Conservation (phyloP, 2,329 filamentous ascomycete genomes). For the Capronia americana region DNA sequence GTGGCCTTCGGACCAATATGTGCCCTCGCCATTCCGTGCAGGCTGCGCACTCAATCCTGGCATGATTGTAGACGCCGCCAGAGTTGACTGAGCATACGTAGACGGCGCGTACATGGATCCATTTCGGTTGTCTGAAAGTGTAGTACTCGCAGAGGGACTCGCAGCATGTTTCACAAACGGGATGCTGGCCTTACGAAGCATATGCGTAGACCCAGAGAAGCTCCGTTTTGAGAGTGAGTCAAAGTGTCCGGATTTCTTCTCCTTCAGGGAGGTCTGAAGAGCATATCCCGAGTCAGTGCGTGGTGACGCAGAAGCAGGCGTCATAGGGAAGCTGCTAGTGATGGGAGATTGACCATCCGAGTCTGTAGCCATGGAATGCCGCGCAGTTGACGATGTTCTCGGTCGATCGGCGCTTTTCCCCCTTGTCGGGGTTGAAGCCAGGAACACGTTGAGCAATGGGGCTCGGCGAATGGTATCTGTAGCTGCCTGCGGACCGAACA, state of each 20-base stretch:
- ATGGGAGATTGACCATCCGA: conserved; percentile 69
- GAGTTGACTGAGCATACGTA: conserved; percentile 57
- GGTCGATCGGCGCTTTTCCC: conserved; percentile 61
- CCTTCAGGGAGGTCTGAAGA: conserved; percentile 80
- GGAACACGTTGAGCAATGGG: conserved; percentile 89
- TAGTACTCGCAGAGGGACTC: conserved; percentile 52
- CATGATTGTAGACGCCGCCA: conserved; percentile 59
- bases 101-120: conserved; percentile 57
- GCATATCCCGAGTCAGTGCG: conserved; percentile 91
- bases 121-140: conserved; percentile 51
- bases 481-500: conserved; percentile 74
- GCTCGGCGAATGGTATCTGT: conserved; percentile 57
- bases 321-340: conserved; percentile 76
- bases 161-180: conserved; percentile 72
- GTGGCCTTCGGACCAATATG: conserved; percentile 56
- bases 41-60: conserved; percentile 49
- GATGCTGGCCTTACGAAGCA: conserved; percentile 64
- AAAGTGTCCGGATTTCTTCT: conserved; percentile 94
- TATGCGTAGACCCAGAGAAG: conserved; percentile 68
- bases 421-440: conserved; percentile 68
- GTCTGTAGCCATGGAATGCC: conserved; percentile 62
- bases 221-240: conserved; percentile 81
- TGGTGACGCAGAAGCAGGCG: conserved; percentile 80
- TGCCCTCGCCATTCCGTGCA: conserved; percentile 51
- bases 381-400: conserved; percentile 69